Percentiles rank a stretch among this genome's conserved stretches.
phyloP scores from a whole-genome alignment of 768 basidiomycete genomes.

The Rhizopogon vinicolor region DNA sequence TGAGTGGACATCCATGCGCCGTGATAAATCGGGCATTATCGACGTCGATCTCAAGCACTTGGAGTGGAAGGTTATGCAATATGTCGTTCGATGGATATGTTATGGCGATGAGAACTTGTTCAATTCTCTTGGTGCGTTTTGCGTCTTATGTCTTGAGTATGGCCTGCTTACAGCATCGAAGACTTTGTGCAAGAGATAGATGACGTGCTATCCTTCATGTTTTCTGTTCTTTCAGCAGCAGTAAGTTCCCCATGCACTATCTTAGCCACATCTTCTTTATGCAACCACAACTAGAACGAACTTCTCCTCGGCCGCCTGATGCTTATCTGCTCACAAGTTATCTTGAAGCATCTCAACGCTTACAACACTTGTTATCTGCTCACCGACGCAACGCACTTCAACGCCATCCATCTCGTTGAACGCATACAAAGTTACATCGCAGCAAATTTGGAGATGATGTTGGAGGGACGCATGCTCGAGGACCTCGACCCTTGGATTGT shows the following conservation, averaged over 20 bases:
- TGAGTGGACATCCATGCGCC: slow-evolving; percentile 73
- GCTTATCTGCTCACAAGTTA: slow-evolving; percentile 73
- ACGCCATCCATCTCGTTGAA: slow-evolving; percentile 62
- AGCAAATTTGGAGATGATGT: slow-evolving; percentile 80
- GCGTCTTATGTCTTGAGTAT: background rate
- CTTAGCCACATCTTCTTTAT: background rate
- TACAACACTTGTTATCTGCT: slow-evolving; percentile 80
- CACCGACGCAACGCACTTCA: slow-evolving; percentile 74
- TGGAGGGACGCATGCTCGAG: slow-evolving; percentile 79
- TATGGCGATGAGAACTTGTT: slow-evolving; percentile 74
- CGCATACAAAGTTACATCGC: slow-evolving; percentile 77
- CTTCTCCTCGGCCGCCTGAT: slow-evolving; percentile 83
- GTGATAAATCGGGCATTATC: slow-evolving; percentile 49
- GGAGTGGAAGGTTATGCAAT: slow-evolving; percentile 67
- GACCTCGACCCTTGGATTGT: slow-evolving; percentile 64
- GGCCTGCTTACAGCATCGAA: slow-evolving; percentile 20
- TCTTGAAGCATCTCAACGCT: slow-evolving; percentile 63
- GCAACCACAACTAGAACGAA: slow-evolving; percentile 56
- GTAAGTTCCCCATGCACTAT: slow-evolving; percentile 38
- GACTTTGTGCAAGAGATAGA: slow-evolving; percentile 65
- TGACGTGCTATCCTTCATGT: slow-evolving; percentile 79
- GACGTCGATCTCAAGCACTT: slow-evolving; percentile 70
- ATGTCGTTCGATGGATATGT: slow-evolving; percentile 74
- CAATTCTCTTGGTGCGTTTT: slow-evolving; percentile 54
- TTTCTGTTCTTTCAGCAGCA: slow-evolving; percentile 80